These are phyloP conservation scores for Leishmania amazonensis DNA, from an alignment of 208 protist species.

Conservation along the genomic window DNA sequence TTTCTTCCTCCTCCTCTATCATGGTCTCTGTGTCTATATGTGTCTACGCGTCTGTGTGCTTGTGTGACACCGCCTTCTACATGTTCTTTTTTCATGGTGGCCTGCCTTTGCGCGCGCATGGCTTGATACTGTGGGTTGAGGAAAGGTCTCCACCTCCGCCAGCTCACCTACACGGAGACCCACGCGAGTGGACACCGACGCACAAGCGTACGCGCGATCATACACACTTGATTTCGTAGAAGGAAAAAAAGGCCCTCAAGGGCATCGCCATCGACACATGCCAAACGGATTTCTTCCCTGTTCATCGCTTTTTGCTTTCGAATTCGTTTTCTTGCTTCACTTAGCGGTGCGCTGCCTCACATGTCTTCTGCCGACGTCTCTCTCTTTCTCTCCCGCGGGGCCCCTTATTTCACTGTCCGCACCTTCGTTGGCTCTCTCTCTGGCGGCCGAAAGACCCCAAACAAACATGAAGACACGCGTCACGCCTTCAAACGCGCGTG, in stretches of 20 bases:
- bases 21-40: background rate
- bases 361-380: background rate
- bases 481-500: background rate
- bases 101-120: background rate
- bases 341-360: background rate
- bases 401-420: background rate
- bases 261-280: background rate
- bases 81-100: background rate
- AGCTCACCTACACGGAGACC: background rate
- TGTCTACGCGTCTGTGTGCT: slow-evolving; percentile 11
- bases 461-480: background rate
- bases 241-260: background rate
- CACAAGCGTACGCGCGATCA: background rate
- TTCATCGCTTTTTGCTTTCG: background rate
- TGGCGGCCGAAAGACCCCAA: background rate
- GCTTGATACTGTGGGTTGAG: background rate
- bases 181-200: background rate
- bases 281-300: background rate
- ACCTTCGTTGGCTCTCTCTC: background rate
- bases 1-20: background rate
- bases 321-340: background rate
- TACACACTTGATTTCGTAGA: background rate
- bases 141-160: background rate
- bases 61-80: background rate
- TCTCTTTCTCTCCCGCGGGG: background rate